Percentiles rank a stretch among this genome's conserved stretches.
phyloP scores from a whole-genome alignment of 2,329 filamentous ascomycete species.

The Thyridium curvatum region DNA sequence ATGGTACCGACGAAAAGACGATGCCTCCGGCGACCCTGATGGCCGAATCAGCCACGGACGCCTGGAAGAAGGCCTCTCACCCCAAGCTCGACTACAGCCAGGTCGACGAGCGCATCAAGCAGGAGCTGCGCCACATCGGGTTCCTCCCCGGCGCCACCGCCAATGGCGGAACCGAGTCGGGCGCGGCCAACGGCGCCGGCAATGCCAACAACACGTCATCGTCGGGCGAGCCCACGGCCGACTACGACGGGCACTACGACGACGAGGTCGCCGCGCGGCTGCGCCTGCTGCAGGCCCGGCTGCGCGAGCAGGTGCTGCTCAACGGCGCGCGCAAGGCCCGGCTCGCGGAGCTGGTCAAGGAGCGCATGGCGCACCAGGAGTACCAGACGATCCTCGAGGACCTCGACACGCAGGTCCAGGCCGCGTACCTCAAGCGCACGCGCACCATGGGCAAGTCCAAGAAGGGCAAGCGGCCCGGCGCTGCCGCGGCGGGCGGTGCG shows the following conservation, averaged over 20 bases:
- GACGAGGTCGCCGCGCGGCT: constrained; percentile 90
- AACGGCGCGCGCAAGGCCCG: constrained; percentile 89
- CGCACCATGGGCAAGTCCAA: constrained; percentile 94
- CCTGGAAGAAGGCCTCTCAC: constrained; percentile 72
- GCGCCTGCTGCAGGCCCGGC: constrained; percentile 73
- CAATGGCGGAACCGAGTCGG: constrained; percentile 4
- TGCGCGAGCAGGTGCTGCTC: constrained; percentile 76
- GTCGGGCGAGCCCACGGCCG: constrained; percentile 34
- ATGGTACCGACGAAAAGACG: constrained; percentile 36
- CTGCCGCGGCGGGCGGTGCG: constrained; percentile 51
- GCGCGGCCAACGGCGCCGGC: constrained; percentile 7
- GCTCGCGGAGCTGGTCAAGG: constrained; percentile 79
- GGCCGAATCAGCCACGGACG: constrained; percentile 66
- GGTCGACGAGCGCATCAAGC: constrained; percentile 84
- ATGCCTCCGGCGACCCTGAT: constrained; percentile 71
- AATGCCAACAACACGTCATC: constrained; percentile 16
- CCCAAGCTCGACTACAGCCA: constrained; percentile 76
- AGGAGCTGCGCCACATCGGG: constrained; percentile 85
- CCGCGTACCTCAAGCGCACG: constrained; percentile 92
- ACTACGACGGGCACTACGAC: constrained; percentile 86
- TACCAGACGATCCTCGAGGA: constrained; percentile 97
- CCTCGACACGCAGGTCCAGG: constrained; percentile 88
- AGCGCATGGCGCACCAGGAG: constrained; percentile 93
- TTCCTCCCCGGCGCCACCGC: constrained; percentile 55
- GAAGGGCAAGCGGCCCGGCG: constrained; percentile 56